Conservation (phyloP, 1,284 basidiomycete species). For the Stygiomarasmius scandens region DNA sequence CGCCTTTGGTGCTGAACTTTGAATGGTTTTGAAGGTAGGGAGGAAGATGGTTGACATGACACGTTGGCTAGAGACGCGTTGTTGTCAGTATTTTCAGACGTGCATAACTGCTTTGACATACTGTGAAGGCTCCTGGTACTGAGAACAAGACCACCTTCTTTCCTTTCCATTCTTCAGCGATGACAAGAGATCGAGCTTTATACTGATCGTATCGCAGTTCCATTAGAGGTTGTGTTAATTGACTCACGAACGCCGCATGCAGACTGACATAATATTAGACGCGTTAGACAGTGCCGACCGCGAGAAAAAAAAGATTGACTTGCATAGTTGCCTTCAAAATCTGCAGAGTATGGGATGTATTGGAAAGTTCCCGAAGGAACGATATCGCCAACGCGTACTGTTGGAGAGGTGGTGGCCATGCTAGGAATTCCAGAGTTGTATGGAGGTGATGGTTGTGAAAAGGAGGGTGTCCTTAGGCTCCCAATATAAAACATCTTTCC, state of each 20-base stretch:
- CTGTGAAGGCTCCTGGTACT: constrained; percentile 81
- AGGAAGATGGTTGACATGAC: constrained; percentile 75
- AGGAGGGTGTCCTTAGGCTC: too few species aligned
- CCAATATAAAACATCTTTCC: too few species aligned
- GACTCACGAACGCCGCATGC: constrained; percentile 66
- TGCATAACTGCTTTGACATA: constrained; percentile 34
- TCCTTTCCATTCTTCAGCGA: constrained; percentile 70
- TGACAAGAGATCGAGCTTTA: constrained; percentile 53
- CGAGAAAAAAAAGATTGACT: constrained; percentile 27
- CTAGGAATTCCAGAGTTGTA: too few species aligned
- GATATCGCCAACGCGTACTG: constrained; percentile 59
- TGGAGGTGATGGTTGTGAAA: too few species aligned
- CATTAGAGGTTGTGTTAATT: background rate
- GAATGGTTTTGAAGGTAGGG: constrained; percentile 66
- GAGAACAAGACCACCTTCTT: constrained; percentile 84
- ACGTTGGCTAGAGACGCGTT: constrained; percentile 58
- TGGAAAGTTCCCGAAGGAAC: constrained; percentile 66
- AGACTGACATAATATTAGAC: constrained; percentile 40
- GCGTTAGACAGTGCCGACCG: too few species aligned
- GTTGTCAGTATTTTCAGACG: background rate
- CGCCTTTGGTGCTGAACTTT: constrained; percentile 74
- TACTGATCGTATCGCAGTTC: too few species aligned
- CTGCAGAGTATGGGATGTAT: constrained; percentile 66
- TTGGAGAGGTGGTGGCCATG: constrained; percentile 10
- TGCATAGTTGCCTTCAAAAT: constrained; percentile 61